Evolutionary conservation across 169 alveolate species (phyloP).

Genomic region (Plasmodium falciparum): DNA sequence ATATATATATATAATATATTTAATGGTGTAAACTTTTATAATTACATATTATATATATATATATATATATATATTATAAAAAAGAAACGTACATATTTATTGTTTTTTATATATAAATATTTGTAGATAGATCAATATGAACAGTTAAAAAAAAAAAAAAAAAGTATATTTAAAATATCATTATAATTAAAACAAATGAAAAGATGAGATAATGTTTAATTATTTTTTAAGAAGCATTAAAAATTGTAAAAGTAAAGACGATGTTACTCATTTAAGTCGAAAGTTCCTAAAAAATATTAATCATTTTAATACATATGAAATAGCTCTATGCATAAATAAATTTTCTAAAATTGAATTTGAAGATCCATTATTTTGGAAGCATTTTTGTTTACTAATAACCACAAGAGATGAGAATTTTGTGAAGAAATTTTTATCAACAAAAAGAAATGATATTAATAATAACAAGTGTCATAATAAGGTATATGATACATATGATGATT

Average conservation of each 20-base stretch:
- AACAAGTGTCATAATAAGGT: background rate
- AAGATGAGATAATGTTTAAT: constrained; percentile 37
- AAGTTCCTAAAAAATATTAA: constrained; percentile 36
- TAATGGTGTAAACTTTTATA: too few species aligned
- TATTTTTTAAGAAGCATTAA: constrained; percentile 48
- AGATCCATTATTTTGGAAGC: constrained; percentile 46
- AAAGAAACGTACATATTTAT: too few species aligned
- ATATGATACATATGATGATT: too few species aligned
- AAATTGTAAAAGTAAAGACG: constrained; percentile 40
- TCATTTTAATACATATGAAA: constrained; percentile 46
- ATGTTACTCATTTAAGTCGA: constrained; percentile 46
- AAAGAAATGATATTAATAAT: background rate
- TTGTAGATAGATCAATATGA: too few species aligned
- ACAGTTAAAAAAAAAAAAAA: too few species aligned
- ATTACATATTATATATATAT: too few species aligned
- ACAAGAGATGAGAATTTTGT: constrained; percentile 8
- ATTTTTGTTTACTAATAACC: constrained; percentile 38
- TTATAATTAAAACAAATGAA: background rate
- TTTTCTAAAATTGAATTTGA: constrained; percentile 30
- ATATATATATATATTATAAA: too few species aligned
- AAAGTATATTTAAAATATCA: too few species aligned
- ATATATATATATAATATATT: too few species aligned
- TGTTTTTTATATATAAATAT: too few species aligned
- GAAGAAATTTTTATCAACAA: background rate
- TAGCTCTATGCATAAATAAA: constrained; percentile 56